phyloP scores from a whole-genome alignment of 225 moss, liverwort and hornwort genomes.

The Pleurozium schreberi region DNA sequence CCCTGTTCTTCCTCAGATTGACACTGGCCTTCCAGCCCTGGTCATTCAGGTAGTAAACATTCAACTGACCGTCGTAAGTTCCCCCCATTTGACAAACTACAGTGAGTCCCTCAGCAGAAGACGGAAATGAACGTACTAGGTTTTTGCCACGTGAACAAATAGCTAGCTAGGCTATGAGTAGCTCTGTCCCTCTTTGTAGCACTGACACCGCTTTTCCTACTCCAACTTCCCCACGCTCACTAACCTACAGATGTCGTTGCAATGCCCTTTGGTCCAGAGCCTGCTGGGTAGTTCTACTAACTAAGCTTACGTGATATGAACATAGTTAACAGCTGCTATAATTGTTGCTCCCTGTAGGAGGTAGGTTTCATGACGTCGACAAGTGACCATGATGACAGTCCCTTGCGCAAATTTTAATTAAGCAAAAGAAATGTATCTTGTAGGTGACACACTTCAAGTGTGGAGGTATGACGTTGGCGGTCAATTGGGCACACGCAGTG shows the following conservation, averaged over 20 bases:
- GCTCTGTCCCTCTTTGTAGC: background rate
- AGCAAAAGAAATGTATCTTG: background rate
- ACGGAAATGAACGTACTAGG: too few species aligned
- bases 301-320: background rate
- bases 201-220: background rate
- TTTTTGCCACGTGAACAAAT: too few species aligned
- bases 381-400: background rate
- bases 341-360: background rate
- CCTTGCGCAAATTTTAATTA: background rate
- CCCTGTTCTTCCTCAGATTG: conserved; percentile 4
- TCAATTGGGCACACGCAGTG: conserved; percentile 17
- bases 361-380: background rate
- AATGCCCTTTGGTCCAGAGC: background rate
- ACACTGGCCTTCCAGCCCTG: background rate
- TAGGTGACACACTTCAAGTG: conserved; percentile 7
- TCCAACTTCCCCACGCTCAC: background rate
- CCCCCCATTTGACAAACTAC: background rate
- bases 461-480: conserved; percentile 21
- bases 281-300: background rate
- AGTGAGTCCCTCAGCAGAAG: background rate
- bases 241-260: background rate
- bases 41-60: background rate
- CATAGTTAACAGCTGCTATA: background rate
- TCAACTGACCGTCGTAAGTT: background rate
- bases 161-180: background rate